Conservation (phyloP, 2,329 filamentous ascomycete genomes). For the Lithohypha guttulata region DNA sequence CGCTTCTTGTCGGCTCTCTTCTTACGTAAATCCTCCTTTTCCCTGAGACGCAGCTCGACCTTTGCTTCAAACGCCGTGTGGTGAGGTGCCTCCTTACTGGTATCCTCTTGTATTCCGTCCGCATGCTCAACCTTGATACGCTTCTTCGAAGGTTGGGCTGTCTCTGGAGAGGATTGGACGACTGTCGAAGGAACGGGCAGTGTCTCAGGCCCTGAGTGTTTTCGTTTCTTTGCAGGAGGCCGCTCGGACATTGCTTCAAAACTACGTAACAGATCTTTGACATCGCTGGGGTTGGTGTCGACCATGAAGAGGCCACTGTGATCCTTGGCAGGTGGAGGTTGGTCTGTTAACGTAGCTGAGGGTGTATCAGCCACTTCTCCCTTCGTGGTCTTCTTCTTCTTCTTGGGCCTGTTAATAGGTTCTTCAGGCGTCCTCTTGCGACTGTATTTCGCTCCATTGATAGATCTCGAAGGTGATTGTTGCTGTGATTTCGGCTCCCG, state of each 20-base stretch:
- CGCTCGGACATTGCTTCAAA: constrained; percentile 6
- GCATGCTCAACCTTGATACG: constrained; percentile 16
- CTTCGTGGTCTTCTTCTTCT: background rate
- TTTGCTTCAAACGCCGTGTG: constrained; percentile 21
- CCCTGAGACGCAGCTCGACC: constrained; percentile 34
- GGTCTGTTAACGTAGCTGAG: background rate
- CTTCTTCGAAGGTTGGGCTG: constrained; percentile 15
- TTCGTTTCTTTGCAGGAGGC: constrained; percentile 12
- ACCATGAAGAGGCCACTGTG: constrained; percentile 19
- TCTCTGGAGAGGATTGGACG: background rate
- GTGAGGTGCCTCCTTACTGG: background rate
- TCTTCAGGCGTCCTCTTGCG: background rate
- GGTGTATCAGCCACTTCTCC: background rate
- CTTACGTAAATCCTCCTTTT: constrained; percentile 32
- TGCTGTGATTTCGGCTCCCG: background rate
- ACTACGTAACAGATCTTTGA: constrained; percentile 10
- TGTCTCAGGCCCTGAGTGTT: constrained; percentile 6
- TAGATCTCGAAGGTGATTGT: too few species aligned
- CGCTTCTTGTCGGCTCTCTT: constrained; percentile 30
- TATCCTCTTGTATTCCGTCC: constrained; percentile 3
- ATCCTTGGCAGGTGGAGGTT: constrained; percentile 12
- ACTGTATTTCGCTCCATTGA: constrained; percentile 5
- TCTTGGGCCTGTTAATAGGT: too few species aligned
- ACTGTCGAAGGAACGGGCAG: too few species aligned
- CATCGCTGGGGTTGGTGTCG: constrained; percentile 18